phyloP scores from a whole-genome alignment of 2,329 filamentous ascomycete genomes.

The Sclerotinia sclerotiorum region DNA sequence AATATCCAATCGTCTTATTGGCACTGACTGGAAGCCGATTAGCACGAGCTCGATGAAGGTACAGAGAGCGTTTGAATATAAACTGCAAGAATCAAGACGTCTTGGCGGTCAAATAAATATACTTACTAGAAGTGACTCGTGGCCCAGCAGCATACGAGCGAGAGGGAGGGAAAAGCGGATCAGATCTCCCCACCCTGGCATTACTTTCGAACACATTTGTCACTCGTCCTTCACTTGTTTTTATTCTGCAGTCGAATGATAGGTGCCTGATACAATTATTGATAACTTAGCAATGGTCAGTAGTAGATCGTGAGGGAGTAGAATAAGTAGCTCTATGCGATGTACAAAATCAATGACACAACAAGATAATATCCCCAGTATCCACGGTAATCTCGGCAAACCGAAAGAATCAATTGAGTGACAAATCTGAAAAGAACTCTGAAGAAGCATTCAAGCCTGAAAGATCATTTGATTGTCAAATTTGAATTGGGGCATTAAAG shows the following conservation, averaged over 20 bases:
- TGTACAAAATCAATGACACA: background rate
- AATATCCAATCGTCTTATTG: background rate
- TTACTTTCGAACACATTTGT: background rate
- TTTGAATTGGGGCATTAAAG: background rate
- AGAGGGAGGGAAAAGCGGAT: background rate
- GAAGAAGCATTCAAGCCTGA: background rate
- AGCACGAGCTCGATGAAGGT: background rate
- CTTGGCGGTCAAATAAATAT: background rate
- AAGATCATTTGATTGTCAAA: background rate
- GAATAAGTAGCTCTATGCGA: background rate
- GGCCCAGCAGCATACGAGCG: background rate
- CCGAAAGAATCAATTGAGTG: background rate
- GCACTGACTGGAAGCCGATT: slow-evolving; percentile 6
- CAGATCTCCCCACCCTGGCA: background rate
- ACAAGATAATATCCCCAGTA: background rate
- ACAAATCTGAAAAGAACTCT: background rate
- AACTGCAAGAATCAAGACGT: background rate
- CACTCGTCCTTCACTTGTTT: background rate
- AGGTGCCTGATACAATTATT: background rate
- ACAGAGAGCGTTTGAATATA: background rate
- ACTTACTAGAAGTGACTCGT: background rate
- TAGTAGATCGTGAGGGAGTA: background rate
- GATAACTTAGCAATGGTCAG: background rate
- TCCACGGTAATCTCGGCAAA: too few relatives aligned
- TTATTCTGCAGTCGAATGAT: background rate